Evolutionary conservation across 1,139 yeast species (phyloP).

Genomic region (Suhomyces panamericanus): DNA sequence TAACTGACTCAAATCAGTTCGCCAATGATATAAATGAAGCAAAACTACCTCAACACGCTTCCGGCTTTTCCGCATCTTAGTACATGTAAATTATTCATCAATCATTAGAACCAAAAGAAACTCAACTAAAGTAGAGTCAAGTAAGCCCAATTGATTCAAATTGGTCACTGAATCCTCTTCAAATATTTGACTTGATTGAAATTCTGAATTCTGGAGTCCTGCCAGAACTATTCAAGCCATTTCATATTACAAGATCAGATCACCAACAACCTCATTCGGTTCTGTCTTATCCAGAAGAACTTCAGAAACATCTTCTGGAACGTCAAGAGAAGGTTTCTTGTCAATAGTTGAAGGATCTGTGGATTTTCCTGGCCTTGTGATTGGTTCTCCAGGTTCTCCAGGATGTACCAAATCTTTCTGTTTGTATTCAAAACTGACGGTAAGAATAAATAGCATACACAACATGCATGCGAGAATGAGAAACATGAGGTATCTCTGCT

Average conservation of each 20-base stretch:
- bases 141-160: too few species aligned
- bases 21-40: not conserved
- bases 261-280: not conserved
- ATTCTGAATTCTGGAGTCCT: not conserved
- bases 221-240: not conserved
- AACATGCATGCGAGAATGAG: slow-evolving; percentile 25
- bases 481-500: slow-evolving; percentile 28
- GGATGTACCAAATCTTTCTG: not conserved
- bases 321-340: not conserved
- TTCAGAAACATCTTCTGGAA: not conserved
- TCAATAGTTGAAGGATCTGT: not conserved
- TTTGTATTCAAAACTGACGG: slow-evolving; percentile 2
- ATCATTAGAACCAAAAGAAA: too few species aligned
- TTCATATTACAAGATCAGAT: not conserved
- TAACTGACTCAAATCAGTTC: not conserved
- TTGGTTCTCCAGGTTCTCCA: not conserved
- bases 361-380: not conserved
- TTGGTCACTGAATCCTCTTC: too few species aligned
- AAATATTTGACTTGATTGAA: too few species aligned
- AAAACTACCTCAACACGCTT: too few species aligned
- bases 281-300: not conserved
- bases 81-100: too few species aligned
- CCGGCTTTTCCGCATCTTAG: too few species aligned
- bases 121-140: too few species aligned
- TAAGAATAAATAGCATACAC: slow-evolving; percentile 18